Percentiles rank a stretch among this genome's conserved stretches.
phyloP scores from a whole-genome alignment of 352 stramenopile genomes.

The Phytophthora boehmeriae region DNA sequence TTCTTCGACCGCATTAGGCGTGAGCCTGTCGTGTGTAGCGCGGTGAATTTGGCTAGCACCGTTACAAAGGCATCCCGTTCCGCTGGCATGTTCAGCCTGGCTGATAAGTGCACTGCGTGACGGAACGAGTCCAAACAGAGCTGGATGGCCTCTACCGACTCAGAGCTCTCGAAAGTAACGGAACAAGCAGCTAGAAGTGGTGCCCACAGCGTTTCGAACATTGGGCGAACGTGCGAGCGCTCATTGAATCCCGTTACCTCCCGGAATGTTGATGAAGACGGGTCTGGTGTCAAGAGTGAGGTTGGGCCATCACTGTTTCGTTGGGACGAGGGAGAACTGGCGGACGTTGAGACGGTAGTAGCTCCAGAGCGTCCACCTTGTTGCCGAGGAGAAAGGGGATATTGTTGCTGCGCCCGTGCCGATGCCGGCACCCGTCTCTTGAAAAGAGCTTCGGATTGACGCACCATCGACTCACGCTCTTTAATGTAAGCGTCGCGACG shows the following conservation, averaged over 20 bases:
- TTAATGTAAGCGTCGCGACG: constrained; percentile 85
- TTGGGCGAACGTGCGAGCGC: constrained; percentile 90
- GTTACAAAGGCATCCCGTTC: constrained; percentile 97
- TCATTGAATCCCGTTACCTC: constrained; percentile 71
- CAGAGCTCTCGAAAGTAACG: constrained; percentile 95
- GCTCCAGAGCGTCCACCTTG: constrained; percentile 11
- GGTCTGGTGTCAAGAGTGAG: constrained; percentile 29
- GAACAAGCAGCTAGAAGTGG: constrained; percentile 96
- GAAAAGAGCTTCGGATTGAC: constrained; percentile 78
- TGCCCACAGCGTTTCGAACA: constrained; percentile 99
- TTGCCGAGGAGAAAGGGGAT: constrained; percentile 24
- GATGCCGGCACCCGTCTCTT: constrained; percentile 60
- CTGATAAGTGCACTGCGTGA: constrained; percentile 93
- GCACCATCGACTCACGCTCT: constrained; percentile 84
- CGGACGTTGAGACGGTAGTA: constrained; percentile 4
- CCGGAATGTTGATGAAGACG: constrained; percentile 51
- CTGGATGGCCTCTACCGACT: constrained; percentile 92
- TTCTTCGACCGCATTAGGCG: constrained; percentile 97
- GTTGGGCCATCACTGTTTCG: constrained; percentile 22
- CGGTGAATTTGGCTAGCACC: constrained; percentile 96
- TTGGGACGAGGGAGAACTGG: constrained; percentile 9
- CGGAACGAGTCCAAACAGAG: constrained; percentile 96
- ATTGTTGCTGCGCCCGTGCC: constrained; percentile 25
- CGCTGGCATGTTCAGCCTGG: constrained; percentile 88
- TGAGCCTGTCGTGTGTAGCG: constrained; percentile 92